Evolutionary conservation across 257 asterid genomes (phyloP).

Genomic region (Marsdenia floribunda): DNA sequence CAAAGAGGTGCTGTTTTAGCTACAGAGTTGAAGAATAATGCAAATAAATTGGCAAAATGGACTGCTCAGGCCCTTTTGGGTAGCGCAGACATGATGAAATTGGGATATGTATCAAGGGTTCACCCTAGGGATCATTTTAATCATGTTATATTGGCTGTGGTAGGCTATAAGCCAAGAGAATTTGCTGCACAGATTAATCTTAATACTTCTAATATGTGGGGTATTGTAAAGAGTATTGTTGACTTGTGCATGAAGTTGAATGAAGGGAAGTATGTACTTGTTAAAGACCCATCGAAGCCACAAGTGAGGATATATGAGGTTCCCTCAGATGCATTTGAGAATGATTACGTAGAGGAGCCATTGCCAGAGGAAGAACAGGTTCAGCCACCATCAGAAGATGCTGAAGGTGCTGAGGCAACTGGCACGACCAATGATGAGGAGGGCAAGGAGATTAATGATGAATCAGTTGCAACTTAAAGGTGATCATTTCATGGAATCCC

Average conservation of each 20-base stretch:
- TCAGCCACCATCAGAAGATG: conserved; percentile 87
- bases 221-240: conserved; percentile 86
- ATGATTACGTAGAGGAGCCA: conserved; percentile 97
- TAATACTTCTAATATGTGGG: conserved; percentile 98
- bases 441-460: conserved; percentile 40
- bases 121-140: conserved; percentile 93
- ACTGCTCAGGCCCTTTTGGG: conserved; percentile 87
- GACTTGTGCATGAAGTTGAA: conserved; percentile 94
- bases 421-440: conserved; percentile 37
- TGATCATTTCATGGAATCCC: conserved; percentile 8
- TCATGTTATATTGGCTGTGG: conserved; percentile 91
- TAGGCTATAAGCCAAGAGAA: conserved; percentile 89
- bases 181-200: conserved; percentile 84
- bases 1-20: conserved; percentile 98
- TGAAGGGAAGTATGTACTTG: conserved; percentile 95
- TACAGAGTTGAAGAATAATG: conserved; percentile 91
- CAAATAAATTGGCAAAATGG: conserved; percentile 93
- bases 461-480: conserved; percentile 47
- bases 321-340: conserved; percentile 95
- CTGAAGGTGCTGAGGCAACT: conserved; percentile 47
- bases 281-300: conserved; percentile 92
- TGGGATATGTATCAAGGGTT: conserved; percentile 95
- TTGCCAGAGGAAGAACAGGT: conserved; percentile 94
- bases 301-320: conserved; percentile 96
- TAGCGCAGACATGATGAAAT: conserved; percentile 96